These are phyloP conservation scores for Sarocladium kiliense DNA, from an alignment of 2,329 filamentous ascomycete species.

Conservation along the genomic window DNA sequence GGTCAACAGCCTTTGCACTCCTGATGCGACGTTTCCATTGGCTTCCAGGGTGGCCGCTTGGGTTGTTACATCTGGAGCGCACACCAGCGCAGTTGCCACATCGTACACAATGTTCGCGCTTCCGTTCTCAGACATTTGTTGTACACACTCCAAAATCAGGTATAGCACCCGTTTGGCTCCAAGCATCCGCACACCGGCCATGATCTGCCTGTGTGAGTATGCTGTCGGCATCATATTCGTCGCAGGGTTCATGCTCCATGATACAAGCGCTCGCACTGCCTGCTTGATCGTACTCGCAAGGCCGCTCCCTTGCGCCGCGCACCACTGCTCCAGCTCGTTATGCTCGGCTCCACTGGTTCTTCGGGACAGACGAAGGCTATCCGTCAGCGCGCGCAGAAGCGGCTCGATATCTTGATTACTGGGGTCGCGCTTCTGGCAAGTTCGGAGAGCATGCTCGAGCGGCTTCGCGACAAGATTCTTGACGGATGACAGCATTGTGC, in stretches of 20 bases:
- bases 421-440: conserved; percentile 61
- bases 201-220: conserved; percentile 69
- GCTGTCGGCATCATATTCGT: conserved; percentile 53
- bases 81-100: conserved; percentile 63
- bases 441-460: conserved; percentile 61
- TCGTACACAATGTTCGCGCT: conserved; percentile 60
- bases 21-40: conserved; percentile 26
- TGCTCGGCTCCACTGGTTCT: conserved; percentile 58
- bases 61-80: conserved; percentile 55
- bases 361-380: conserved; percentile 51
- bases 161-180: conserved; percentile 57
- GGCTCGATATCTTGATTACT: conserved; percentile 65
- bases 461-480: conserved; percentile 66
- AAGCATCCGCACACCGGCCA: conserved; percentile 54
- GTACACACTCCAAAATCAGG: conserved; percentile 63
- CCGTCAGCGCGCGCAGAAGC: conserved; percentile 60
- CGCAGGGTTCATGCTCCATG: conserved; percentile 59
- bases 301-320: conserved; percentile 42
- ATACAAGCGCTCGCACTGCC: conserved; percentile 56
- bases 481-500: conserved; percentile 64
- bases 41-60: conserved; percentile 27
- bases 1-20: conserved; percentile 43
- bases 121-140: conserved; percentile 53
- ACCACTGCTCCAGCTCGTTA: conserved; percentile 65
- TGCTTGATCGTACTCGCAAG: conserved; percentile 53